phyloP scores from a whole-genome alignment of 768 basidiomycete genomes.

The Psilocybe subaeruginosa region DNA sequence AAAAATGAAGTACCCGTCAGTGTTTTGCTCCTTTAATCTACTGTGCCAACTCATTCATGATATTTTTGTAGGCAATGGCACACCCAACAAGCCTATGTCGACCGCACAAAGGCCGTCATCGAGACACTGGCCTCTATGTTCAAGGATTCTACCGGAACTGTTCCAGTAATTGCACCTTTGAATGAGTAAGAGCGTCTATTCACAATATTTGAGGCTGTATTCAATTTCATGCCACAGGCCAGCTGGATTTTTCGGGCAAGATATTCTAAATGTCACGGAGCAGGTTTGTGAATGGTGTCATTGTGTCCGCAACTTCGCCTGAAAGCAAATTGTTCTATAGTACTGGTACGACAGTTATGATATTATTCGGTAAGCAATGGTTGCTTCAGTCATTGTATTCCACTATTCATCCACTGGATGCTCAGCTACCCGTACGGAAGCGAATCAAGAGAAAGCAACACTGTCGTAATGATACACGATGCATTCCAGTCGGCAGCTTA shows the following conservation, averaged over 20 bases:
- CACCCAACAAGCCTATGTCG: conserved; percentile 61
- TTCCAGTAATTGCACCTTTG: conserved; percentile 71
- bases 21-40: conserved; percentile 1
- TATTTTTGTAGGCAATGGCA: conserved; percentile 58
- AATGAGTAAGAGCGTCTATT: conserved; percentile 60
- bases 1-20: conserved; percentile 54
- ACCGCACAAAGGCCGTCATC: conserved; percentile 69
- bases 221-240: conserved; percentile 46
- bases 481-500: conserved; percentile 77
- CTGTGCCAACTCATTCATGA: not conserved
- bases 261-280: conserved; percentile 49
- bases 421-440: conserved; percentile 13
- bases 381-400: not conserved
- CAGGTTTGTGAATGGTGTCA: conserved; percentile 34
- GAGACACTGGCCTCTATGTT: conserved; percentile 64
- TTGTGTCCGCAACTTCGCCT: not conserved
- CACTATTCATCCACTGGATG: not conserved
- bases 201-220: not conserved
- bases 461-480: conserved; percentile 71
- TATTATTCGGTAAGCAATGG: conserved; percentile 59
- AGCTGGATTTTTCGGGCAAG: conserved; percentile 63
- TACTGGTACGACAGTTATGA: conserved; percentile 81
- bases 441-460: conserved; percentile 54
- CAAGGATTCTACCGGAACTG: conserved; percentile 53
- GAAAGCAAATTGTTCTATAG: conserved; percentile 29